Evolutionary conservation across 306 rosid species (phyloP).

Genomic region (Vicia villosa): DNA sequence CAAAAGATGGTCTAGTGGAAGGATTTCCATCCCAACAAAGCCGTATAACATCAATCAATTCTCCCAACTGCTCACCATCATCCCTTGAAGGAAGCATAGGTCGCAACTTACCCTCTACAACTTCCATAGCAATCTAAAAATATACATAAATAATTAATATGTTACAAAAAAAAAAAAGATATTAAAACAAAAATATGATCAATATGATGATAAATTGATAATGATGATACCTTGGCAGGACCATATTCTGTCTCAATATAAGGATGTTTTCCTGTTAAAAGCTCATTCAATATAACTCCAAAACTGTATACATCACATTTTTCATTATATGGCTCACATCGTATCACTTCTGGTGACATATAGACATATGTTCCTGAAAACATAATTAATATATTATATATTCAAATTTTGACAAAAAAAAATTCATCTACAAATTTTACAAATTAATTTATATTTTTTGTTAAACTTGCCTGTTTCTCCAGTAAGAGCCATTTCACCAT

Average conservation of each 20-base stretch:
- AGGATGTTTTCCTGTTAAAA: conserved; percentile 59
- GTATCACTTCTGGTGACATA: conserved; percentile 74
- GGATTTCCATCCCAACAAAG: conserved; percentile 62
- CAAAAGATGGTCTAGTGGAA: conserved; percentile 60
- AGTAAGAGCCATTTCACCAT: conserved; percentile 54
- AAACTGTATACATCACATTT: conserved; percentile 77
- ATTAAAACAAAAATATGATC: background rate
- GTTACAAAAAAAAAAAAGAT: background rate
- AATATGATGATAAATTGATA: too few species aligned
- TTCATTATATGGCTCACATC: conserved; percentile 76
- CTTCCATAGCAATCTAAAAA: conserved; percentile 76
- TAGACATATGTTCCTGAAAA: conserved; percentile 69
- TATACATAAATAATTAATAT: background rate
- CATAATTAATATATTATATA: too few species aligned
- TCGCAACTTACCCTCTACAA: conserved; percentile 63
- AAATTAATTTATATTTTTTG: too few species aligned
- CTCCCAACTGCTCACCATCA: conserved; percentile 43
- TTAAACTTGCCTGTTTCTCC: conserved; percentile 54
- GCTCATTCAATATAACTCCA: conserved; percentile 68
- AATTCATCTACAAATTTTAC: background rate
- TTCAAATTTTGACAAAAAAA: background rate
- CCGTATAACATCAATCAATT: conserved; percentile 49
- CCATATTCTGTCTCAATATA: conserved; percentile 63
- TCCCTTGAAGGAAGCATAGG: conserved; percentile 56
- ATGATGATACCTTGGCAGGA: conserved; percentile 75